Evolutionary conservation across 305 asterid genomes (phyloP).

Genomic region (Rubia occidens): DNA sequence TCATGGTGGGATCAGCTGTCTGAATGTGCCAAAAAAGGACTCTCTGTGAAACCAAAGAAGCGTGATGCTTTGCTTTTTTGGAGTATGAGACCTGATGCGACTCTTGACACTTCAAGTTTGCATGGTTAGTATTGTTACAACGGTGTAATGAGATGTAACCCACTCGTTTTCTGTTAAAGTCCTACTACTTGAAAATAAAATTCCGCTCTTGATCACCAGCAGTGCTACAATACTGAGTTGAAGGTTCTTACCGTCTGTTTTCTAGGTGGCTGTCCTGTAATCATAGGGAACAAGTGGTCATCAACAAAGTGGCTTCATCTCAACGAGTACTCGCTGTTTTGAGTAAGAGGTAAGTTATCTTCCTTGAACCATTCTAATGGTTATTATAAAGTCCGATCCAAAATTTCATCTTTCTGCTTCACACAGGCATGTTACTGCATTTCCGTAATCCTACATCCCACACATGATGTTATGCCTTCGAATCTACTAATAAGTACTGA

Average conservation of each 20-base stretch:
- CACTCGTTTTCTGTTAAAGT: neutral
- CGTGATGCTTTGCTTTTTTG: constrained; percentile 97
- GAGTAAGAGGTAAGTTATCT: constrained; percentile 21
- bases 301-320: constrained; percentile 94
- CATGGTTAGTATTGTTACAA: constrained; percentile 57
- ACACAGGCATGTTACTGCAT: neutral
- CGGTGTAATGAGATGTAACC: neutral
- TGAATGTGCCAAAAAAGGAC: constrained; percentile 83
- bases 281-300: constrained; percentile 95
- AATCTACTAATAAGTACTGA: too few species aligned
- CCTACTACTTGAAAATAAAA: too few species aligned
- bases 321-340: constrained; percentile 39
- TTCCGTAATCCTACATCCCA: too few species aligned
- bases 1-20: constrained; percentile 96
- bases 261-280: constrained; percentile 84
- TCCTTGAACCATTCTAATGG: neutral
- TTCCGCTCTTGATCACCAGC: neutral
- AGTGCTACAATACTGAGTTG: neutral
- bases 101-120: constrained; percentile 83
- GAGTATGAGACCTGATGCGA: constrained; percentile 93
- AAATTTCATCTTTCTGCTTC: neutral
- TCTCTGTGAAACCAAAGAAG: constrained; percentile 82
- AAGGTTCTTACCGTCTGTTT: constrained; percentile 14
- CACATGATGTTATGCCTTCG: too few species aligned
- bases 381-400: neutral